Evolutionary conservation across 2,329 filamentous ascomycete species (phyloP).

Genomic region (Penicillium olsonii): DNA sequence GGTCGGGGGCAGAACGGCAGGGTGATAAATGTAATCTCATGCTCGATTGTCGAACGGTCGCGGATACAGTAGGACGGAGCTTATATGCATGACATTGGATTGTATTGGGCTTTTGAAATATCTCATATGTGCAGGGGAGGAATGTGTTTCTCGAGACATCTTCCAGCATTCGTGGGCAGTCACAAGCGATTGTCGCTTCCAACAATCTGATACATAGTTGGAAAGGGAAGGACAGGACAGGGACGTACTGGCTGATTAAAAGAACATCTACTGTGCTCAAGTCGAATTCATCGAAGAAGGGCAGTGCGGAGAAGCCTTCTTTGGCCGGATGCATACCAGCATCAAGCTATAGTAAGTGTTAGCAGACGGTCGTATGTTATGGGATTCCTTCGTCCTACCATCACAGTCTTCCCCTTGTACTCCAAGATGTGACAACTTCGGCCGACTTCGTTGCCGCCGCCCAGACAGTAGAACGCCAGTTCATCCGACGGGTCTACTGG

Average conservation of each 20-base stretch:
- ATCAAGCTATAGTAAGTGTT: constrained; percentile 69
- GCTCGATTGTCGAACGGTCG: neutral
- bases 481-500: constrained; percentile 92
- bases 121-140: constrained; percentile 29
- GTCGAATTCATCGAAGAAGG: constrained; percentile 98
- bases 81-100: constrained; percentile 18
- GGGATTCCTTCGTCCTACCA: constrained; percentile 61
- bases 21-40: neutral
- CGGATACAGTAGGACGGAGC: constrained; percentile 9
- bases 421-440: constrained; percentile 97
- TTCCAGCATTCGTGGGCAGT: neutral
- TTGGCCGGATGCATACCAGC: constrained; percentile 96
- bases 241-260: constrained; percentile 94
- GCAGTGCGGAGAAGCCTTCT: constrained; percentile 87
- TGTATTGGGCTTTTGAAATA: constrained; percentile 40
- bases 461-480: constrained; percentile 88
- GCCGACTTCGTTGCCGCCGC: constrained; percentile 95
- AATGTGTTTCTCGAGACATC: neutral
- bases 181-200: neutral
- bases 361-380: constrained; percentile 6
- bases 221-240: constrained; percentile 15
- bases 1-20: neutral
- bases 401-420: constrained; percentile 99
- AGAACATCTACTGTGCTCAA: constrained; percentile 96
- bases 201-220: neutral